phyloP scores from a whole-genome alignment of 176 grass and related monocot genomes.

The Poa annua region DNA sequence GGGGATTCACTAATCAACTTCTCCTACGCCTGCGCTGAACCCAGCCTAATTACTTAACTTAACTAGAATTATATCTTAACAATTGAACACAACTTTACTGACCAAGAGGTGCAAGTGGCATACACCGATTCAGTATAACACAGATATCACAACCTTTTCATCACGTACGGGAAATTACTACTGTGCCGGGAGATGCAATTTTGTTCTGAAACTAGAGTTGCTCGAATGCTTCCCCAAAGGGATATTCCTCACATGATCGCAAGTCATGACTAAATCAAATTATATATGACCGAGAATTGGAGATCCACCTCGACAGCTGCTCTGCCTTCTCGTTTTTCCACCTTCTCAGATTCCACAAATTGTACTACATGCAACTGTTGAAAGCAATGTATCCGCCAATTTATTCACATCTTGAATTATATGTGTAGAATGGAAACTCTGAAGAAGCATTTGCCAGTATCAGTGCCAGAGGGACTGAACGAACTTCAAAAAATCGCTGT shows the following conservation, averaged over 20 bases:
- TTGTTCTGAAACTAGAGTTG: conserved; percentile 23
- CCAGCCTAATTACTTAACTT: background rate
- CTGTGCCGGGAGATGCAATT: background rate
- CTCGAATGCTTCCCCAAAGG: background rate
- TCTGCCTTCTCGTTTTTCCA: background rate
- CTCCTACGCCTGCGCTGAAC: background rate
- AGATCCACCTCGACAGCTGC: background rate
- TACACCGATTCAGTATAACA: background rate
- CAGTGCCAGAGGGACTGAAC: conserved; percentile 69
- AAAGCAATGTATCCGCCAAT: background rate
- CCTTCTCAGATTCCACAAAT: background rate
- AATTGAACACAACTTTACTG: background rate
- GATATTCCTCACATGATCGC: background rate
- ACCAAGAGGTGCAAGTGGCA: background rate
- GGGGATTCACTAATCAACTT: conserved; percentile 5
- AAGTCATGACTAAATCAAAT: background rate
- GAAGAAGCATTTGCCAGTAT: conserved; percentile 80
- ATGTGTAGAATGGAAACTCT: conserved; percentile 83
- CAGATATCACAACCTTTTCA: background rate
- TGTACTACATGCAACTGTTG: background rate
- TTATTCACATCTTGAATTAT: conserved; percentile 37
- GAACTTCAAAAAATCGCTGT: conserved; percentile 89
- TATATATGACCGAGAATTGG: background rate
- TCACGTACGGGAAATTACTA: background rate
- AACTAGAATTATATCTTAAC: background rate